Evolutionary conservation across 169 alveolate species (phyloP).

Genomic region (Cryptosporidium sp.): DNA sequence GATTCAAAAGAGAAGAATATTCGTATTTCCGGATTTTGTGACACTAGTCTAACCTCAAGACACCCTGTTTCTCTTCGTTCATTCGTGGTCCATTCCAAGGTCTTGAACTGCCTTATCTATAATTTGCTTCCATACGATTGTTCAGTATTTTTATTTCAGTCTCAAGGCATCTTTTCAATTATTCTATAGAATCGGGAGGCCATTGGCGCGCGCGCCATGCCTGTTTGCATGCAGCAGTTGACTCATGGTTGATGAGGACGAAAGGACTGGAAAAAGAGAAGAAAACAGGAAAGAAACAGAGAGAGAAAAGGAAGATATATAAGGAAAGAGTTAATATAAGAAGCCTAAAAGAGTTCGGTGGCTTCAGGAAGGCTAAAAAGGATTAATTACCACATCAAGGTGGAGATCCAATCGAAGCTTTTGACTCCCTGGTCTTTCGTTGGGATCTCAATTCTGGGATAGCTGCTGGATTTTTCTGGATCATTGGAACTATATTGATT

Average conservation of each 20-base stretch:
- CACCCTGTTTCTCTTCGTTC: not conserved
- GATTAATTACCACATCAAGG: constrained; percentile 18
- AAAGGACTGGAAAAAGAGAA: not conserved
- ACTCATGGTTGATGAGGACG: not conserved
- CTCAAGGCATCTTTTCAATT: not conserved
- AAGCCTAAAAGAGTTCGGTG: not conserved
- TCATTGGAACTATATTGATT: not conserved
- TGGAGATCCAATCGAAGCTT: constrained; percentile 45
- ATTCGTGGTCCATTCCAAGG: not conserved
- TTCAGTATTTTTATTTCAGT: not conserved
- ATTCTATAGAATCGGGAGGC: not conserved
- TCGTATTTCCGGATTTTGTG: not conserved
- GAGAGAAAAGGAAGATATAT: not conserved
- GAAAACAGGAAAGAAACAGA: not conserved
- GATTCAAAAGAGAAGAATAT: not conserved
- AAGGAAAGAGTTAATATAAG: not conserved
- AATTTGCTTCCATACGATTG: not conserved
- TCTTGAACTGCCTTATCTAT: not conserved
- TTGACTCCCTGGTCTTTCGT: constrained; percentile 43
- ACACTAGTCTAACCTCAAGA: not conserved
- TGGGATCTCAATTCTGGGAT: not conserved
- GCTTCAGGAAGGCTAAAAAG: not conserved
- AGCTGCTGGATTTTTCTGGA: not conserved
- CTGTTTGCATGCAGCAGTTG: not conserved
- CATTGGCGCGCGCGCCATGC: constrained; percentile 20